Evolutionary conservation across 441 rosid species (phyloP).

Genomic region (Populus hybrid): DNA sequence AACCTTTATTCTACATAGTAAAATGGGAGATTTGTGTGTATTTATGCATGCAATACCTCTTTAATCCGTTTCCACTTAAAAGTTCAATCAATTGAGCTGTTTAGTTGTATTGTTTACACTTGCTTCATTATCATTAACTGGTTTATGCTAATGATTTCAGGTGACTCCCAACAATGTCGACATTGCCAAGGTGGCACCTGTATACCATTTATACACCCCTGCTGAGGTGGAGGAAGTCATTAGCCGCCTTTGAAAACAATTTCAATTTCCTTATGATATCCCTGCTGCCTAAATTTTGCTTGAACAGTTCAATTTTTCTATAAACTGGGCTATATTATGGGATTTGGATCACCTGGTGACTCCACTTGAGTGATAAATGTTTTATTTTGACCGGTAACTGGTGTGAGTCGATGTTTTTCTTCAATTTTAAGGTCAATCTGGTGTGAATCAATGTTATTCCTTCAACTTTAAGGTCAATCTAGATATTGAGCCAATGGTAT

Average conservation of each 20-base stretch:
- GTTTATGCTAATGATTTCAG: slow-evolving; percentile 32
- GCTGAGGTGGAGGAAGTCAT: slow-evolving; percentile 93
- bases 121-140: not conserved
- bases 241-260: slow-evolving; percentile 48
- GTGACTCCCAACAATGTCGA: slow-evolving; percentile 96
- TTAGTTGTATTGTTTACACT: not conserved
- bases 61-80: not conserved
- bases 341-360: not conserved
- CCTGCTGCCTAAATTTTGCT: not conserved
- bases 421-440: too few species aligned
- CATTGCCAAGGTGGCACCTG: slow-evolving; percentile 88
- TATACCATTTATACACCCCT: slow-evolving; percentile 91
- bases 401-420: not conserved
- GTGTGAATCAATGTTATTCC: not conserved
- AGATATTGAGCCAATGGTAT: not conserved
- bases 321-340: not conserved
- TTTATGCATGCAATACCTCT: not conserved
- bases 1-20: not conserved
- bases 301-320: not conserved
- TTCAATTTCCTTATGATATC: not conserved
- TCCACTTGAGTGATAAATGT: not conserved
- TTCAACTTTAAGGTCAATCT: too few species aligned
- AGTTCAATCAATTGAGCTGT: not conserved
- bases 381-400: not conserved
- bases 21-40: not conserved